Percentiles rank a stretch among this genome's conserved stretches.
phyloP scores from a whole-genome alignment of 1,284 basidiomycete genomes.

The Butyriboletus regius region DNA sequence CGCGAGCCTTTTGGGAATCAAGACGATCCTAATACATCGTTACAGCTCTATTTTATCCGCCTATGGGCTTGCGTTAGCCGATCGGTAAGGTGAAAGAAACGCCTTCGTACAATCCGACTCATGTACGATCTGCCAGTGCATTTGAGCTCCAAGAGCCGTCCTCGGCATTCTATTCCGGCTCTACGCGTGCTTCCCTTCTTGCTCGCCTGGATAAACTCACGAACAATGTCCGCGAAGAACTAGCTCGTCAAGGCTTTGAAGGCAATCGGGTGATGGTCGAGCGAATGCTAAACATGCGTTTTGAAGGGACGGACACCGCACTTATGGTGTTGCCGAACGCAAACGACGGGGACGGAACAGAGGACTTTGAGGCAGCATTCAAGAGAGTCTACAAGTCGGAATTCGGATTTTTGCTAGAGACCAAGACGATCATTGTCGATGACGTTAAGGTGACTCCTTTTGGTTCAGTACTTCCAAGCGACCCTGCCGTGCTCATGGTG shows the following conservation, averaged over 20 bases:
- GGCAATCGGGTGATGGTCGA: conserved; percentile 65
- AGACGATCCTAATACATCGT: conserved; percentile 64
- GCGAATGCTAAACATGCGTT: conserved; percentile 84
- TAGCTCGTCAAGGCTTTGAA: conserved; percentile 75
- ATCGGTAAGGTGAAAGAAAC: conserved; percentile 47
- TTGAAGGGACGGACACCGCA: conserved; percentile 85
- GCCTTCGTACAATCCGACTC: neutral
- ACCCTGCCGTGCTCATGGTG: neutral
- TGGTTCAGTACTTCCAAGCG: neutral
- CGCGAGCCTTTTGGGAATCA: conserved; percentile 60
- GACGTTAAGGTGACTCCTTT: conserved; percentile 68
- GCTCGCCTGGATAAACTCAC: conserved; percentile 64
- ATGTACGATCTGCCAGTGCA: conserved; percentile 44
- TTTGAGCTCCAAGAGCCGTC: conserved; percentile 82
- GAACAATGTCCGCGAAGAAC: conserved; percentile 55
- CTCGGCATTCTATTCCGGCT: conserved; percentile 62
- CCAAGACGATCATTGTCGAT: conserved; percentile 73
- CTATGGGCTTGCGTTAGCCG: conserved; percentile 71
- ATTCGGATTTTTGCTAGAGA: conserved; percentile 87
- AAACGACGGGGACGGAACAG: conserved; percentile 49
- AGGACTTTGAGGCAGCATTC: conserved; percentile 78
- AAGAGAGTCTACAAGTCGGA: conserved; percentile 69
- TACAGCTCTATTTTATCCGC: conserved; percentile 73
- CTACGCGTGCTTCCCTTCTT: conserved; percentile 49
- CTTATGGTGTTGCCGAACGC: conserved; percentile 71